phyloP scores from a whole-genome alignment of 2,329 filamentous ascomycete species.

The Colletotrichum trifolii region DNA sequence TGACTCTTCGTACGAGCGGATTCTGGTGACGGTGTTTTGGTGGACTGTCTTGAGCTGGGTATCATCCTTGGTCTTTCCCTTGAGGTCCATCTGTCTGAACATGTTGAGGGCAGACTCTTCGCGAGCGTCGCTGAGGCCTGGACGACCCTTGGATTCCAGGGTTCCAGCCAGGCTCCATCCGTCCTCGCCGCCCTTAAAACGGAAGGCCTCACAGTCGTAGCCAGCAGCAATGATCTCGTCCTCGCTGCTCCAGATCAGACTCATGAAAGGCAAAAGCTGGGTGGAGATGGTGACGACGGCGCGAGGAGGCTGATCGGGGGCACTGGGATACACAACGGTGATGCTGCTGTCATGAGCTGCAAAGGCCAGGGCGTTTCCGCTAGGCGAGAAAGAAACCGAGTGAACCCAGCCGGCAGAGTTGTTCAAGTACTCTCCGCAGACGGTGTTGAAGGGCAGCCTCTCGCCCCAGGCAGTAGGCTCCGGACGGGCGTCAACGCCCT shows the following conservation, averaged over 20 bases:
- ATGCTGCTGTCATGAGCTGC: constrained; percentile 95
- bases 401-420: constrained; percentile 98
- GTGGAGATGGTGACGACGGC: constrained; percentile 93
- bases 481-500: constrained; percentile 88
- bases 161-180: constrained; percentile 89
- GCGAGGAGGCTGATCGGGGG: constrained; percentile 87
- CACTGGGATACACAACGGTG: constrained; percentile 94
- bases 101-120: constrained; percentile 97
- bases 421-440: constrained; percentile 96
- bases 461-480: constrained; percentile 94
- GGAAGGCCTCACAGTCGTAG: constrained; percentile 90
- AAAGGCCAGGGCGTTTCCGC: constrained; percentile 92
- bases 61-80: constrained; percentile 91
- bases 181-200: constrained; percentile 79
- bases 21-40: constrained; percentile 92
- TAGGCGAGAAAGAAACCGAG: constrained; percentile 91
- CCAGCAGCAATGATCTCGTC: constrained; percentile 95
- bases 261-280: constrained; percentile 91
- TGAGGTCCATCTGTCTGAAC: constrained; percentile 99
- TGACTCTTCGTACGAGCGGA: constrained; percentile 78
- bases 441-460: constrained; percentile 95
- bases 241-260: constrained; percentile 91
- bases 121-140: constrained; percentile 69
- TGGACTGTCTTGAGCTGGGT: constrained; percentile 95
- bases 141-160: constrained; percentile 77